Evolutionary conservation across 495 filamentous ascomycete species (phyloP), one percentile per base, ranked within the genome.

Genomic region (Annulohypoxylon moriforme): DNA sequence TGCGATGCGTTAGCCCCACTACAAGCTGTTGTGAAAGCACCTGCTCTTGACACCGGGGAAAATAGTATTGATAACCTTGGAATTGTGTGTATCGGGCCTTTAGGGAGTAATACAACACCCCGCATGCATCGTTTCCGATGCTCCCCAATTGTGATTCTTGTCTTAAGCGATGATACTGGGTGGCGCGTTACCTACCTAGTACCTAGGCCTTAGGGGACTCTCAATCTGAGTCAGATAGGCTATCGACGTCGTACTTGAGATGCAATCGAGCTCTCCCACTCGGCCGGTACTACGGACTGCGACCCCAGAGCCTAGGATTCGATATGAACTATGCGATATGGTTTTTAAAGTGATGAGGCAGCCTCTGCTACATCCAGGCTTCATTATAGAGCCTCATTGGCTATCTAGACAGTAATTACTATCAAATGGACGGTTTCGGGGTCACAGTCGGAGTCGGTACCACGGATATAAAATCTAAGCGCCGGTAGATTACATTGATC

Each of bases 141-240:
- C 8, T 14, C 47, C 27, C 47, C 57, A 47, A 53, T 22, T 53
- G 20, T 40, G n/a, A 14, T 33, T 67, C 22, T 16, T 38, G 34
- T 55, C 16, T 42, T 55, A 46, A 42, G 20, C 16, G 36, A 60
- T 49, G 52, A 36, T 60, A 60, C 14, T 29, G 34, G 40, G 68
- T 53, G 49, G 49, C 25, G 49, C 49, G 24, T 14, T 27, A 24
- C 22, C 7, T 44, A 40, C 33, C 33, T 36, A 36, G 13, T 2
- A 36, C 33, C 7, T 36, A 0, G 9, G 46, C 34, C 8, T 52
- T 44, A 50, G 58, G 53, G 58, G 64, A 33, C 22, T 69, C 46
- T 18, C 42, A 24, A 65, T 77, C 72, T 77, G 69, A 77, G 59
- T 77, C 72, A 77, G 75, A 76, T 76, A 75, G 67, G 67, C 67